A percentile compares a stretch with the other conserved stretches of the same genome.
Evolutionary conservation across 139 green algal species (phyloP).

Genomic region (Coccomyxa sp.): DNA sequence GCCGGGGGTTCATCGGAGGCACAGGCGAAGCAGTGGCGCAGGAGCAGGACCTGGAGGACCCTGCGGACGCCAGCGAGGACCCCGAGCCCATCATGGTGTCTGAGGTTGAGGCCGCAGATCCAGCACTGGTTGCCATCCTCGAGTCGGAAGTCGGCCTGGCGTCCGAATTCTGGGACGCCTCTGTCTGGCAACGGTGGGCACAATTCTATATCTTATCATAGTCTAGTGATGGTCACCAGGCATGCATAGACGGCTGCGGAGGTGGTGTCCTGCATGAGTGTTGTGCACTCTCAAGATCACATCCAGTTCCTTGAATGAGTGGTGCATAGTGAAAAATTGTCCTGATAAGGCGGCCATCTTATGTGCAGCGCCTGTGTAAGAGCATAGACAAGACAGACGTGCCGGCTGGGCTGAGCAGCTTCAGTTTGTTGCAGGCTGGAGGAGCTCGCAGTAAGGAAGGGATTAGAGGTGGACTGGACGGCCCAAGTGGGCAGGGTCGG

Average conservation of each 20-base stretch:
- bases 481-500: background rate
- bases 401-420: background rate
- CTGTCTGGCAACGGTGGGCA: conserved; percentile 6
- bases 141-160: conserved; percentile 56
- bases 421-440: background rate
- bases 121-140: conserved; percentile 55
- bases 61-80: conserved; percentile 37
- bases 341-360: too few relatives aligned
- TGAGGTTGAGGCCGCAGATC: conserved; percentile 42
- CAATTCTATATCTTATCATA: too few relatives aligned
- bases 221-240: background rate
- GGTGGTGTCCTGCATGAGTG: background rate
- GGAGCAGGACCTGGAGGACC: conserved; percentile 56
- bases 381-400: too few relatives aligned
- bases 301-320: too few relatives aligned
- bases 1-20: conserved; percentile 82
- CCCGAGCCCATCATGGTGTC: conserved; percentile 74
- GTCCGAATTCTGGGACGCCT: conserved; percentile 18
- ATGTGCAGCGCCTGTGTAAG: too few relatives aligned
- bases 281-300: background rate
- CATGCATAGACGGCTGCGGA: too few relatives aligned
- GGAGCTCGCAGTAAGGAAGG: conserved; percentile 1
- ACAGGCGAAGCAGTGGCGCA: conserved; percentile 36
- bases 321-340: too few relatives aligned
- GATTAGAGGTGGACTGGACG: conserved; percentile 6